Evolutionary conservation across 495 filamentous ascomycete genomes (phyloP), one percentile per base, ranked within the genome.

Genomic region (Evernia prunastri): DNA sequence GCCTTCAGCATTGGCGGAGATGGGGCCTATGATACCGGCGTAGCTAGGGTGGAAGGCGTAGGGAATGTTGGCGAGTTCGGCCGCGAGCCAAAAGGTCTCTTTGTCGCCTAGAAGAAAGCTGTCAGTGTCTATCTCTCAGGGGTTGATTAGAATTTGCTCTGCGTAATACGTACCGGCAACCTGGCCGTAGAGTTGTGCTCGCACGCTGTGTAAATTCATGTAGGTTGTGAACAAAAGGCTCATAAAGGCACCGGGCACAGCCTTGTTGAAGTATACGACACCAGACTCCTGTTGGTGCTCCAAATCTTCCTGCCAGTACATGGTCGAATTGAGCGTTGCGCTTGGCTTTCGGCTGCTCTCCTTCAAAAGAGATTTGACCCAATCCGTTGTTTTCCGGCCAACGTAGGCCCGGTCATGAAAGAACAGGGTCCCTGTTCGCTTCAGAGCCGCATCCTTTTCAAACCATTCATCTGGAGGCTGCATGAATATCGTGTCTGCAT

Each of bases 401-500:
- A n/a, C 36, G n/a, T 33, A 61, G 42, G 75, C 60, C n/a, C 76
- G 68, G 65, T 79, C 76, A 63, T 76, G 74, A 68, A 77, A 78
- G 57, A 78, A 75, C 17, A 76, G 58, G 5, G 75, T 74, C 0
- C 77, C 77, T 1, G 71, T 76, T 11, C 67, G 60, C 15, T 58
- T 47, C 56, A 76, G 76, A 1, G 63, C 66, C 18, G 59, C 53
- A 25, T 75, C 63, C 27, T 59, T 64, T 0, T 71, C 73, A 65
- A 71, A 73, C 37, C 31, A n/a, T 9, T 60, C 45, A 25, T 64
- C 61, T 4, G 73, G 73, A 18, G 67, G 36, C 27, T 70, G 70
- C 39, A 73, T 61, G 33, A 75, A 70, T 9, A 75, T 63, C 1
- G 68, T 67, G 51, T 73, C 73, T 29, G 72, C 68, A 35, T 75